A percentile compares a stretch with the other conserved stretches of the same genome.
phyloP scores from a whole-genome alignment of 2,329 filamentous ascomycete genomes.

The Leptosphaerulina australis region DNA sequence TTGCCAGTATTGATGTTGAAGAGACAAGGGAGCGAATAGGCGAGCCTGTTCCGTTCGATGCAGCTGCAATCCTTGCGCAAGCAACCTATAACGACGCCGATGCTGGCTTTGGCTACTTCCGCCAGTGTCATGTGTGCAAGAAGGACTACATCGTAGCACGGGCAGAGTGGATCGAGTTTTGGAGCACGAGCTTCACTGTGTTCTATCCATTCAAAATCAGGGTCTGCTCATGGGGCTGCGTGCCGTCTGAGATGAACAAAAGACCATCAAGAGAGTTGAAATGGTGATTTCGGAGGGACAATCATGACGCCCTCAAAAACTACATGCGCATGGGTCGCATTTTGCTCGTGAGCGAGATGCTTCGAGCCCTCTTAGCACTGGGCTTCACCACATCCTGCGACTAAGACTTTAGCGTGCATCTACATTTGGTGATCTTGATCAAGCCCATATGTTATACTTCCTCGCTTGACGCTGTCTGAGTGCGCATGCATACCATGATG shows the following conservation, averaged over 20 bases:
- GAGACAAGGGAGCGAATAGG: slow-evolving; percentile 14
- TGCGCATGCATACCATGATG: no score
- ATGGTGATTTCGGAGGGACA: no score
- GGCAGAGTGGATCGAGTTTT: slow-evolving; percentile 45
- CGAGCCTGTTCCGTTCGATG: slow-evolving; percentile 15
- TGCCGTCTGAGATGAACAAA: slow-evolving; percentile 26
- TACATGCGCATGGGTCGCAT: no score
- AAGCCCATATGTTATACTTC: no score
- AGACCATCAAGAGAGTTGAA: slow-evolving; percentile 19
- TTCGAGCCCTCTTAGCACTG: no score
- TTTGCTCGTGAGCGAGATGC: no score
- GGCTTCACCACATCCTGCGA: no score
- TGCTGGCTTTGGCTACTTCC: slow-evolving; percentile 27
- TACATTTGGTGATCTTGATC: no score
- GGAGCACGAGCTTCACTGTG: slow-evolving; percentile 16
- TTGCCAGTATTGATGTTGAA: slow-evolving; percentile 14
- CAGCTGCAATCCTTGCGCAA: slow-evolving; percentile 20
- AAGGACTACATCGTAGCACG: slow-evolving; percentile 36
- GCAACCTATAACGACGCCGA: slow-evolving; percentile 23
- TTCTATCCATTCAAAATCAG: slow-evolving; percentile 32
- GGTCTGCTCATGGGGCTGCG: slow-evolving; percentile 44
- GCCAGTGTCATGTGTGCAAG: slow-evolving; percentile 35
- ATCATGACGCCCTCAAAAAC: no score
- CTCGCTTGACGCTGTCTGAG: no score
- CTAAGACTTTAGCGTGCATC: no score